Evolutionary conservation across 164 flowering plant species (phyloP).

Genomic region (Houttuynia cordata): DNA sequence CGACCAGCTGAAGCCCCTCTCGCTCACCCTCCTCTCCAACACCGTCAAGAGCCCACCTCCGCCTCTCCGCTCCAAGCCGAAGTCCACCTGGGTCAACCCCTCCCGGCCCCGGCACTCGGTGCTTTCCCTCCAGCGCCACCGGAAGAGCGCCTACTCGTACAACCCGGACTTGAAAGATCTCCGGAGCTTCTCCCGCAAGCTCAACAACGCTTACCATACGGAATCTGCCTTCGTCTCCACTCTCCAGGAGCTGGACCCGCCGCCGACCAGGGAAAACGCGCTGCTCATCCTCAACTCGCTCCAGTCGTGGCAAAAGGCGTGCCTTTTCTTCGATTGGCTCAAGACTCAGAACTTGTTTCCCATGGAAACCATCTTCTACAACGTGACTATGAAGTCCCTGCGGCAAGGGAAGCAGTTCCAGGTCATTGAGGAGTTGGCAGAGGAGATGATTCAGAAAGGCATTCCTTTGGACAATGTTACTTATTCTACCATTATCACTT

Average conservation of each 20-base stretch:
- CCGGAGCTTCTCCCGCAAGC: constrained; percentile 40
- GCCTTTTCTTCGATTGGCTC: constrained; percentile 71
- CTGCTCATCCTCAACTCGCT: constrained; percentile 59
- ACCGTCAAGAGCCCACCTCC: constrained; percentile 11
- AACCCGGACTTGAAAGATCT: constrained; percentile 63
- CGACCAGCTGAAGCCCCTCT: constrained; percentile 68
- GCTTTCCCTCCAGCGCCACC: constrained; percentile 64
- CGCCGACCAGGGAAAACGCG: constrained; percentile 59
- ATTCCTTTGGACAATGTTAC: constrained; percentile 79
- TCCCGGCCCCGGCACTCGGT: constrained; percentile 60
- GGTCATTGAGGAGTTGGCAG: constrained; percentile 56
- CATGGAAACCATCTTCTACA: constrained; percentile 76
- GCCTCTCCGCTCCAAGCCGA: constrained; percentile 45
- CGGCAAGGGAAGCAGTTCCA: constrained; percentile 71
- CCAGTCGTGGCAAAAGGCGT: constrained; percentile 64
- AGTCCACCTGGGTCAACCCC: constrained; percentile 91
- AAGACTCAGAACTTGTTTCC: constrained; percentile 64
- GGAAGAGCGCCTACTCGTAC: constrained; percentile 35
- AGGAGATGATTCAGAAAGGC: constrained; percentile 63
- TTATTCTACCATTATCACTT: constrained; percentile 86
- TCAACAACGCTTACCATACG: constrained; percentile 36
- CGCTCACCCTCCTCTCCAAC: constrained; percentile 9
- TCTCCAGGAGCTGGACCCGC: constrained; percentile 44
- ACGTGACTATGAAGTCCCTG: constrained; percentile 84
- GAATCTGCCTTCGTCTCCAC: constrained; percentile 30